These are phyloP conservation scores for Pleurotus djamor DNA, from an alignment of 768 basidiomycete genomes.

Conservation along the genomic window DNA sequence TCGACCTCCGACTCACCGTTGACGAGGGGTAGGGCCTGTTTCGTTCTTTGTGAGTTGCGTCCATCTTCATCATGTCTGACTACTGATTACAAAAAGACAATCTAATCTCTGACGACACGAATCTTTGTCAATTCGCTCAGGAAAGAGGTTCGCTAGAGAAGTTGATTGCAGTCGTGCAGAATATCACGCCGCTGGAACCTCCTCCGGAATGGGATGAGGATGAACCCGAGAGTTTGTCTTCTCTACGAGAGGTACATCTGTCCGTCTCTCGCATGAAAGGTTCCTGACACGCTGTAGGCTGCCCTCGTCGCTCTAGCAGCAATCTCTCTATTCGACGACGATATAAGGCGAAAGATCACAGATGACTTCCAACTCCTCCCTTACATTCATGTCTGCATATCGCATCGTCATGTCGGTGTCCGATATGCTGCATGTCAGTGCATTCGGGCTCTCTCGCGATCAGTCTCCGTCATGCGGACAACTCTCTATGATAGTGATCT, in stretches of 20 bases:
- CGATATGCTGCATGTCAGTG: constrained; percentile 88
- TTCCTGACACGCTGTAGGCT: constrained; percentile 40
- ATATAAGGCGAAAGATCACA: constrained; percentile 67
- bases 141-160: constrained; percentile 67
- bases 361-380: constrained; percentile 50
- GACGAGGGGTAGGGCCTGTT: constrained; percentile 67
- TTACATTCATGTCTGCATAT: constrained; percentile 49
- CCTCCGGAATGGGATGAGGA: constrained; percentile 62
- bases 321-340: constrained; percentile 69
- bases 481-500: constrained; percentile 82
- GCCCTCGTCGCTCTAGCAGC: constrained; percentile 73
- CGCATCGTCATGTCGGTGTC: constrained; percentile 67
- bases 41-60: constrained; percentile 60
- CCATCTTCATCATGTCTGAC: not conserved
- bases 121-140: constrained; percentile 64
- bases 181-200: constrained; percentile 42
- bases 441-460: constrained; percentile 75
- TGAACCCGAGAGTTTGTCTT: constrained; percentile 56
- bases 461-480: constrained; percentile 78
- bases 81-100: constrained; percentile 35
- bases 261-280: not conserved
- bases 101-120: constrained; percentile 69
- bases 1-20: constrained; percentile 36
- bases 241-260: constrained; percentile 59
- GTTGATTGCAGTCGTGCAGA: constrained; percentile 48